A percentile compares a stretch with the other conserved stretches of the same genome.
Conservation (phyloP, 768 basidiomycete genomes). For the Obba rivulosa region DNA sequence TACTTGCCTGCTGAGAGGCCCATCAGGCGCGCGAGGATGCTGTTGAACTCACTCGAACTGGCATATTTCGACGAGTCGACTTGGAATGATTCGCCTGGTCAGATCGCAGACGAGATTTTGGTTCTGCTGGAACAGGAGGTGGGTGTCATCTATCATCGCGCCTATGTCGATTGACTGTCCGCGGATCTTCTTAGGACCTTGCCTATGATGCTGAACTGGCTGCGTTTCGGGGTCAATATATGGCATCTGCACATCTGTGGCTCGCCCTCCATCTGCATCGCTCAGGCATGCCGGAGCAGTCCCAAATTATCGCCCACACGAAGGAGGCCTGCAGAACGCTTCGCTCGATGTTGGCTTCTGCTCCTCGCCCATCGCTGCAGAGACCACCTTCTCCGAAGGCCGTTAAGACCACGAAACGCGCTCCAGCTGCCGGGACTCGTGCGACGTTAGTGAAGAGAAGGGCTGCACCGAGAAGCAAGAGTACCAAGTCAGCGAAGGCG, state of each 20-base stretch:
- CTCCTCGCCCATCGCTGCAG: conserved; percentile 4
- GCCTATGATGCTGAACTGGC: conserved; percentile 25
- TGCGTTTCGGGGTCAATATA: conserved; percentile 40
- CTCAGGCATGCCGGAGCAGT: conserved; percentile 25
- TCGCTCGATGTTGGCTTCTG: conserved; percentile 26
- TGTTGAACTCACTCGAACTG: conserved; percentile 52
- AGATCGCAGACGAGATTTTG: conserved; percentile 38
- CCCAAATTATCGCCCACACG: conserved; percentile 45
- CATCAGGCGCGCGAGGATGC: conserved; percentile 50
- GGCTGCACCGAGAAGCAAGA: conserved; percentile 6
- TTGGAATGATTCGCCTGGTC: conserved; percentile 3
- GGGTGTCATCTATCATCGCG: conserved; percentile 12
- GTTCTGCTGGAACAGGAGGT: conserved; percentile 39
- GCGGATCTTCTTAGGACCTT: conserved; percentile 16
- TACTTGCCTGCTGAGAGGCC: conserved; percentile 49
- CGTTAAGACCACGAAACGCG: neutral
- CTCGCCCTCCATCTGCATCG: conserved; percentile 67
- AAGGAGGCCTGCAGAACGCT: conserved; percentile 50
- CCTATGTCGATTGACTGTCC: neutral
- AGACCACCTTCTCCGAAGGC: neutral
- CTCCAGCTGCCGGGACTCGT: neutral
- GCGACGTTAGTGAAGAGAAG: conserved; percentile 5
- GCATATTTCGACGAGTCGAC: conserved; percentile 29
- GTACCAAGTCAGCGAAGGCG: conserved; percentile 12
- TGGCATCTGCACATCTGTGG: conserved; percentile 57